Conservation (phyloP, 2,329 filamentous ascomycete genomes). For the Pseudogymnoascus sp. region DNA sequence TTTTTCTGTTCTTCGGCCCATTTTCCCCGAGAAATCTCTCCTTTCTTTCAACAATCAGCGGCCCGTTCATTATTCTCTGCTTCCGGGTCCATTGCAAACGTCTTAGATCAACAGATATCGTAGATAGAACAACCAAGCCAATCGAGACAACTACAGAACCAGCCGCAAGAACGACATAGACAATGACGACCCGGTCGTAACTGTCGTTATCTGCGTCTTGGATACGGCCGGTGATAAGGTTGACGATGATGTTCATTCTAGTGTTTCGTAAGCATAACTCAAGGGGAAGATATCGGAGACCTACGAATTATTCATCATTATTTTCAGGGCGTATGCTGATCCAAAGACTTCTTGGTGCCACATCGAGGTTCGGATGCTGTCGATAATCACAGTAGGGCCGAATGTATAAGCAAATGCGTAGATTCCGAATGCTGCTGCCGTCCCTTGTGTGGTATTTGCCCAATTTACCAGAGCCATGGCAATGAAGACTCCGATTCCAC, state of each 20-base stretch:
- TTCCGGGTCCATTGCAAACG: slow-evolving; percentile 53
- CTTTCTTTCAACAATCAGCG: slow-evolving; percentile 37
- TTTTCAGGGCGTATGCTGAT: slow-evolving; percentile 52
- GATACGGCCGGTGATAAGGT: slow-evolving; percentile 49
- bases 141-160: slow-evolving; percentile 40
- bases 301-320: slow-evolving; percentile 52
- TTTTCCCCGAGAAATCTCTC: slow-evolving; percentile 34
- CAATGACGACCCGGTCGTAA: slow-evolving; percentile 47
- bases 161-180: slow-evolving; percentile 49
- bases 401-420: slow-evolving; percentile 49
- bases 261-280: not conserved
- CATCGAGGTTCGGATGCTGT: slow-evolving; percentile 52
- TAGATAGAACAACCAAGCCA: slow-evolving; percentile 34
- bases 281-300: slow-evolving; percentile 12
- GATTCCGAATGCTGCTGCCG: slow-evolving; percentile 52
- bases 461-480: slow-evolving; percentile 50
- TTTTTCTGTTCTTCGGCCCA: slow-evolving; percentile 32
- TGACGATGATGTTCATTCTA: slow-evolving; percentile 53
- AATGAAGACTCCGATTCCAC: slow-evolving; percentile 43
- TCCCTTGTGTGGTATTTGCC: slow-evolving; percentile 41
- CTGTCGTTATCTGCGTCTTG: slow-evolving; percentile 51
- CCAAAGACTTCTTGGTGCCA: slow-evolving; percentile 56
- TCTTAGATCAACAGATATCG: slow-evolving; percentile 36
- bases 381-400: slow-evolving; percentile 53
- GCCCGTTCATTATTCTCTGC: slow-evolving; percentile 40